These are phyloP conservation scores for Candida schatavii DNA, from an alignment of 805 yeast species.

Conservation along the genomic window DNA sequence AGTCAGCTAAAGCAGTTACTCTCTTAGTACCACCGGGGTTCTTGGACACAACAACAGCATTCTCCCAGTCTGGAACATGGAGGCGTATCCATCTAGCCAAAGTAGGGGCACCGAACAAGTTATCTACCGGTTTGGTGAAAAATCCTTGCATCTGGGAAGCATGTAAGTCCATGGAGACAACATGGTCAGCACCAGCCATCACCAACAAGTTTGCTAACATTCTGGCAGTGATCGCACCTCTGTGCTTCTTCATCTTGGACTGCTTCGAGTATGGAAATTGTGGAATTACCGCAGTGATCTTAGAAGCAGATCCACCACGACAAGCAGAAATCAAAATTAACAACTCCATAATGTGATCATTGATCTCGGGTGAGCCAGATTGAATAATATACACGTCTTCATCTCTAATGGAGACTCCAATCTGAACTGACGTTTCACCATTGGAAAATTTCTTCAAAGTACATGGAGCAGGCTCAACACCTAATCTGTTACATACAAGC, in stretches of 20 bases:
- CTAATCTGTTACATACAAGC: constrained; percentile 84
- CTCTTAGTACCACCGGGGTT: constrained; percentile 99
- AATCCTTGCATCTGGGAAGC: constrained; percentile 99
- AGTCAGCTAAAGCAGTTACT: constrained; percentile 97
- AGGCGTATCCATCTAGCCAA: constrained; percentile 94
- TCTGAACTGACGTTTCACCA: constrained; percentile 96
- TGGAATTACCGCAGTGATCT: constrained; percentile 95
- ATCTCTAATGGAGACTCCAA: constrained; percentile 92
- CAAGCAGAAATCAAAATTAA: constrained; percentile 92
- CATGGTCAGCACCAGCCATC: constrained; percentile 99
- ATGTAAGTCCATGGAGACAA: constrained; percentile 92
- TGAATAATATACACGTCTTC: constrained; percentile 94
- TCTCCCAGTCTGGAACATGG: constrained; percentile 78
- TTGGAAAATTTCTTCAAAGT: constrained; percentile 89
- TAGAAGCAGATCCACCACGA: constrained; percentile 97
- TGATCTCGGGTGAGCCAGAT: constrained; percentile 81
- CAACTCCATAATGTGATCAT: constrained; percentile 95
- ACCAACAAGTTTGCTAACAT: constrained; percentile 92
- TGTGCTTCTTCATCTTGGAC: constrained; percentile 95
- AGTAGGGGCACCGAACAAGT: constrained; percentile 93
- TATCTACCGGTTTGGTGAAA: constrained; percentile 95
- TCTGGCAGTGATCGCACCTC: constrained; percentile 98
- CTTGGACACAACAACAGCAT: constrained; percentile 95
- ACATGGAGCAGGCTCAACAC: constrained; percentile 92
- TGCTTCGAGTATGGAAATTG: constrained; percentile 97